A percentile compares a stretch with the other conserved stretches of the same genome.
phyloP scores from a whole-genome alignment of 2,329 filamentous ascomycete species.

The Phaeophleospora eucalypticola region DNA sequence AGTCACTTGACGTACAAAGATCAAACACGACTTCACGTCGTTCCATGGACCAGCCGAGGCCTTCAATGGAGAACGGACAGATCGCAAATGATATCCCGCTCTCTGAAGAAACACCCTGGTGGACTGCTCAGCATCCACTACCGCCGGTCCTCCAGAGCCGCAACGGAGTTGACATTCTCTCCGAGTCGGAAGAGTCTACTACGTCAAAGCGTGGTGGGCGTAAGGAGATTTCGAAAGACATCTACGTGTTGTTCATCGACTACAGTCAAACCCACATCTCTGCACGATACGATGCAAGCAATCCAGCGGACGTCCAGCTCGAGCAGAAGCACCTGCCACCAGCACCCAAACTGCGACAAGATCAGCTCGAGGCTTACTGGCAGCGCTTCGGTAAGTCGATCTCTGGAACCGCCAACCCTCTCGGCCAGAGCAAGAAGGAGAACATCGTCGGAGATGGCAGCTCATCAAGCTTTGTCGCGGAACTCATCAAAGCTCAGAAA shows the following conservation, averaged over 20 bases:
- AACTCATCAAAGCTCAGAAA: slow-evolving; percentile 63
- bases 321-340: slow-evolving; percentile 86
- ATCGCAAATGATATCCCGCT: slow-evolving; percentile 88
- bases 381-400: slow-evolving; percentile 76
- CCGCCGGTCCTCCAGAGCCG: slow-evolving; percentile 79
- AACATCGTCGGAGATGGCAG: slow-evolving; percentile 79
- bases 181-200: slow-evolving; percentile 74
- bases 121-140: slow-evolving; percentile 72
- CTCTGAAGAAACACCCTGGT: slow-evolving; percentile 72
- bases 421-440: slow-evolving; percentile 69
- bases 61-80: slow-evolving; percentile 69
- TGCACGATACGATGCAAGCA: slow-evolving; percentile 69
- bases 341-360: slow-evolving; percentile 76
- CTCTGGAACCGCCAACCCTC: slow-evolving; percentile 60
- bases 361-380: slow-evolving; percentile 86
- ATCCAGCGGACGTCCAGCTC: slow-evolving; percentile 67
- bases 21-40: slow-evolving; percentile 47
- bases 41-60: slow-evolving; percentile 72
- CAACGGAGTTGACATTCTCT: slow-evolving; percentile 69
- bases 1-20: slow-evolving; percentile 57
- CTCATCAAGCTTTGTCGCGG: slow-evolving; percentile 69
- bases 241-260: slow-evolving; percentile 88
- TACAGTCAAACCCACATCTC: slow-evolving; percentile 93
- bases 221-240: slow-evolving; percentile 68
- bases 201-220: slow-evolving; percentile 66